Base-by-base conservation (phyloP, 1,139 yeast species). In the Casaregolazyma lundiana region DNA sequence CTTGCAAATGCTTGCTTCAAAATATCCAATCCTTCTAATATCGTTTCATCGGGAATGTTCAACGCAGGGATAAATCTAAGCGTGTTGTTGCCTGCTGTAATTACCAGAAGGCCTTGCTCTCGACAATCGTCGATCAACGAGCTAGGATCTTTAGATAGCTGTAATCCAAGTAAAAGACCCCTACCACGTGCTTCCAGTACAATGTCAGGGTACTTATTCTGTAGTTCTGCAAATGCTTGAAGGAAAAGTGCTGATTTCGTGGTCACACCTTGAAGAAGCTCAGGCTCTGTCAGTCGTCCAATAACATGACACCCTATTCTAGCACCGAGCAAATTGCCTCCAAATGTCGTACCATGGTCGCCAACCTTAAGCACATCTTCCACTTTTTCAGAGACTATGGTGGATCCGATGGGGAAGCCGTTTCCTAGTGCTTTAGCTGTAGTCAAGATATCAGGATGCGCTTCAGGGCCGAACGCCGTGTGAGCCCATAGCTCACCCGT, bases 351-450 rank as follows among this genome's bases (percentile, higher is more conserved):
- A 44, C 98, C 98, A 64, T 92, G 98, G 63, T 92, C 98, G 47
- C 98, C 98, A 16, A 87, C 92, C 50, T 79, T 73, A 56, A 92
- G 71, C 1, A 73, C 79, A 11, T 71, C 66, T 62, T 88, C 95
- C 26, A 92, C 85, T 50, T 78, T 75, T 54, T 87, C 94, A 44
- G 86, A 79, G 46, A 92, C 80, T 77, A 92, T 76, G 3, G 95
- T 86, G 6, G 97, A 98, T 44, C 95, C 96, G 58, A 92, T 84
- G 34, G 98, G 98, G 73, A 81, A 88, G n/a, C 98, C 98, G 62
- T 92, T 92, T 50, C 98, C 98, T 38, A 92, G 73, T 1, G 97
- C 97, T 66, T 92, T 92, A 44, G 98, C 98, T 75, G 84, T 78
- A 22, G 98, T 90, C 47, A 92, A 66, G 52, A 92, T 86, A 66